Evolutionary conservation across 2,329 filamentous ascomycete genomes (phyloP).

Genomic region (Cephalotrichum gorgonifer): DNA sequence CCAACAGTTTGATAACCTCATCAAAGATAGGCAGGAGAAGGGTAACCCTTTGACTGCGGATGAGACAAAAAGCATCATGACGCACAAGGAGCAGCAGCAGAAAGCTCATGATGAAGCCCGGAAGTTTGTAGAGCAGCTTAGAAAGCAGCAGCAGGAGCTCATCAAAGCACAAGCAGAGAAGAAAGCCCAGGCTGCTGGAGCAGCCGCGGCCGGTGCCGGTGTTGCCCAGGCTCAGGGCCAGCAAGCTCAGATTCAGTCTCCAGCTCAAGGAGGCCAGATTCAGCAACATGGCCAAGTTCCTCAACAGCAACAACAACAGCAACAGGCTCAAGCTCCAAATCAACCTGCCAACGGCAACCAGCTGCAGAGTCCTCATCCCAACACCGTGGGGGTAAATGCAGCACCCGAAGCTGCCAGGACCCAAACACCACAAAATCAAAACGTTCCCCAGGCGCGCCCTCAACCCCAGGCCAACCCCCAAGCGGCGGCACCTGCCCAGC

Average conservation of each 20-base stretch:
- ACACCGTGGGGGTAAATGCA: slow-evolving; percentile 29
- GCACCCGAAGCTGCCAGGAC: slow-evolving; percentile 35
- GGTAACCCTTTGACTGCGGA: slow-evolving; percentile 34
- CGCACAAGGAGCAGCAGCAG: slow-evolving; percentile 30
- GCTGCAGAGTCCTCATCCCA: no score
- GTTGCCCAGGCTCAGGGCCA: slow-evolving; percentile 9
- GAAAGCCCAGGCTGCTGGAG: slow-evolving; percentile 9
- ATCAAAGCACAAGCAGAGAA: slow-evolving; percentile 13
- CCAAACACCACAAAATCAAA: slow-evolving; percentile 21
- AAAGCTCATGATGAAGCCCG: slow-evolving; percentile 36
- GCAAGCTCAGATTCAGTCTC: background rate
- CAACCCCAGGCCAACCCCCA: slow-evolving; percentile 12
- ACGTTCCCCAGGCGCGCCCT: slow-evolving; percentile 13
- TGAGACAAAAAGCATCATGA: slow-evolving; percentile 32
- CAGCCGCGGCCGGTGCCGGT: slow-evolving; percentile 6
- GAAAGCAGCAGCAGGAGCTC: slow-evolving; percentile 32
- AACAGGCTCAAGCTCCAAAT: slow-evolving; percentile 15
- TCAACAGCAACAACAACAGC: slow-evolving; percentile 8
- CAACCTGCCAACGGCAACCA: no score
- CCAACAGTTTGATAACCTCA: slow-evolving; percentile 27
- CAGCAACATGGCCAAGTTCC: slow-evolving; percentile 1
- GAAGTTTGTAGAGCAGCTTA: slow-evolving; percentile 35
- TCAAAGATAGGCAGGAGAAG: slow-evolving; percentile 30
- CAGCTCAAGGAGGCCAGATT: slow-evolving; percentile 3
- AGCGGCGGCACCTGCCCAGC: slow-evolving; percentile 18